Conservation (phyloP, 495 filamentous ascomycete genomes). For the Penicillium steckii region DNA sequence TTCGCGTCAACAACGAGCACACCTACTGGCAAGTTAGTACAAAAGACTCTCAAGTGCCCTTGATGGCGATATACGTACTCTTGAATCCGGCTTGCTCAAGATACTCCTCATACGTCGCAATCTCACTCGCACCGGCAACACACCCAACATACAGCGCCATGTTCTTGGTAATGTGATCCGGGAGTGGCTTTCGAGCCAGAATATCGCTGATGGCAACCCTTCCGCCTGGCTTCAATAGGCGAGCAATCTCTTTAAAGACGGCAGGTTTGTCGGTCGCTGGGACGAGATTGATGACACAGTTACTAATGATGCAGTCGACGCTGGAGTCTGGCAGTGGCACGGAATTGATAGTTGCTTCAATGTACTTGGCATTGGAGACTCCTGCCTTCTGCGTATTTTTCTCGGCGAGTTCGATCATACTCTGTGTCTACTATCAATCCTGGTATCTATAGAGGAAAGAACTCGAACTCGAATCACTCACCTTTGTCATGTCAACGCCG, state of each 20-base stretch:
- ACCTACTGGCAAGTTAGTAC: conserved; percentile 30
- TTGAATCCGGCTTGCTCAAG: conserved; percentile 53
- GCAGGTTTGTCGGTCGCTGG: conserved; percentile 53
- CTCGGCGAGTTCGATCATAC: conserved; percentile 56
- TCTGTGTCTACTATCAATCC: conserved; percentile 31
- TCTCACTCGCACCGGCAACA: conserved; percentile 55
- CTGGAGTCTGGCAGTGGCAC: conserved; percentile 42
- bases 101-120: conserved; percentile 55
- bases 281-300: conserved; percentile 68
- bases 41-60: conserved; percentile 6
- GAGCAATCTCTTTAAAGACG: conserved; percentile 60
- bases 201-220: conserved; percentile 67
- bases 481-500: conserved; percentile 68
- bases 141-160: conserved; percentile 60
- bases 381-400: conserved; percentile 40
- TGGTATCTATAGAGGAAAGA: conserved; percentile 4
- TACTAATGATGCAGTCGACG: conserved; percentile 61
- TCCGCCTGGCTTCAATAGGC: conserved; percentile 60
- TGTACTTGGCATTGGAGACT: conserved; percentile 47
- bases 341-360: conserved; percentile 53
- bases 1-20: conserved; percentile 52
- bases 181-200: conserved; percentile 51
- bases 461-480: conserved; percentile 16
- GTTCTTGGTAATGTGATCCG: conserved; percentile 45
- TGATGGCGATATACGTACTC: conserved; percentile 32